Percentiles rank a stretch among this genome's conserved stretches.
phyloP scores from a whole-genome alignment of 2,329 filamentous ascomycete genomes.

The Pseudogymnoascus sp. region DNA sequence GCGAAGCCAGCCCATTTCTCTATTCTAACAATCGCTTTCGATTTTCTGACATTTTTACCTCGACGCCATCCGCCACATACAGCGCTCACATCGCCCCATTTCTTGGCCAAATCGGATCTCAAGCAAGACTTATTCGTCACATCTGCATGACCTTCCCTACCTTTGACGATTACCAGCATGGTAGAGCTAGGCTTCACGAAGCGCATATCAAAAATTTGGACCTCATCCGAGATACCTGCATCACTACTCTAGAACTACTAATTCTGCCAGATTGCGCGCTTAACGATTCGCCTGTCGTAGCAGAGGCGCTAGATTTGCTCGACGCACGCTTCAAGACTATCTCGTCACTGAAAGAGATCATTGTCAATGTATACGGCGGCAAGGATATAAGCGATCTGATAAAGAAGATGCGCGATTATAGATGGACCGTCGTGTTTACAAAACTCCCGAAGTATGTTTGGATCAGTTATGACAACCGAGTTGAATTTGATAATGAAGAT shows the following conservation, averaged over 20 bases:
- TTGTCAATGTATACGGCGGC: constrained; percentile 15
- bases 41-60: constrained; percentile 8
- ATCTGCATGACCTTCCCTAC: constrained; percentile 16
- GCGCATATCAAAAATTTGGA: constrained; percentile 14
- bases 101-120: constrained; percentile 15
- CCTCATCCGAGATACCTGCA: constrained; percentile 12
- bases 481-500: constrained; percentile 16
- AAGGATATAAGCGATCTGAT: constrained; percentile 10
- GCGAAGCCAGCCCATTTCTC: constrained; percentile 14
- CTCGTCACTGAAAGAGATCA: constrained; percentile 15
- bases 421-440: constrained; percentile 17
- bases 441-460: constrained; percentile 14
- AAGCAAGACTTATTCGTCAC: constrained; percentile 13
- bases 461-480: constrained; percentile 12
- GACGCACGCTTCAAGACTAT: constrained; percentile 16
- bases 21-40: constrained; percentile 15
- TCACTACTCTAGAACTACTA: constrained; percentile 14
- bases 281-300: constrained; percentile 8
- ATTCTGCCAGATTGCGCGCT: constrained; percentile 5
- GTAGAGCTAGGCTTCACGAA: constrained; percentile 13
- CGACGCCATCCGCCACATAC: not conserved
- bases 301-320: constrained; percentile 15
- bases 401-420: constrained; percentile 14
- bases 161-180: constrained; percentile 10
- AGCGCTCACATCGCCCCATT: constrained; percentile 13